phyloP scores from a whole-genome alignment of 164 flowering plant genomes.

The Stephania japonica region DNA sequence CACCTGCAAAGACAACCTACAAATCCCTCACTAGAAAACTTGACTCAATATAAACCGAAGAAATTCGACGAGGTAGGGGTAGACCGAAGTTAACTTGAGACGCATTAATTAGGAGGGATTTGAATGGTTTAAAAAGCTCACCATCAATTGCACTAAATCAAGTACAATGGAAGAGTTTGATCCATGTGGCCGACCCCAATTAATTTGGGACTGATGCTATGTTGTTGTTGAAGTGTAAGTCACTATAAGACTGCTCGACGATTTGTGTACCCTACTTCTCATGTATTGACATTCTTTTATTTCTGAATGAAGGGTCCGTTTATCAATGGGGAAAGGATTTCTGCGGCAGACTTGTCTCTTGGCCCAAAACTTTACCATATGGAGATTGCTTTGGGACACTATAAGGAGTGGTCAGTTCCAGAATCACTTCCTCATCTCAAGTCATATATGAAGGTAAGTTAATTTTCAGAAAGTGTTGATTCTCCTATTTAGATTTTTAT shows the following conservation, averaged over 20 bases:
- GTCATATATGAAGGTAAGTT: constrained; percentile 86
- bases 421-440: constrained; percentile 67
- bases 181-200: no score
- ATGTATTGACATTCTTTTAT: constrained; percentile 9
- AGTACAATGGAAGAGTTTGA: no score
- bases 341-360: constrained; percentile 81
- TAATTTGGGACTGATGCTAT: no score
- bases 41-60: no score
- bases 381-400: constrained; percentile 85
- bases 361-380: constrained; percentile 94
- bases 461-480: not conserved
- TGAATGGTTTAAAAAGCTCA: no score
- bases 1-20: no score
- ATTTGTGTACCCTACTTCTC: not conserved
- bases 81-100: no score
- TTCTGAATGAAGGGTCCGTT: constrained; percentile 67
- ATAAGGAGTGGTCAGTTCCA: constrained; percentile 85
- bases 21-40: no score
- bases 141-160: no score
- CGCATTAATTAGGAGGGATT: no score
- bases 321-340: constrained; percentile 68
- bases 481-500: not conserved
- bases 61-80: no score
- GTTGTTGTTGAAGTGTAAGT: no score
- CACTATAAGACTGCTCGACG: not conserved